Conservation (phyloP, 768 basidiomycete genomes). For the Hypholoma sublateritium region DNA sequence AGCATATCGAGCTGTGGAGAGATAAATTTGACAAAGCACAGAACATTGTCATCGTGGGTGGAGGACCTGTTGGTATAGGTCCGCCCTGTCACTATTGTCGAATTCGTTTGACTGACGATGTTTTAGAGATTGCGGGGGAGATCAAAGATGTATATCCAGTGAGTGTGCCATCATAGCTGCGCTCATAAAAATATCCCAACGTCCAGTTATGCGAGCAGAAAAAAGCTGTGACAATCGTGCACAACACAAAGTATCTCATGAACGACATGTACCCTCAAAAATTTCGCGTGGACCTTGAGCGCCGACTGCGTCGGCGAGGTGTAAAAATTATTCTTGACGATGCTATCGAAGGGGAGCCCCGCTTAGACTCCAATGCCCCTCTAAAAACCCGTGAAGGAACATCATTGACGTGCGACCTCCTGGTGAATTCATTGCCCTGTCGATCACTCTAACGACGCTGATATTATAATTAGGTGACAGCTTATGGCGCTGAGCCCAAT, state of each 20-base stretch:
- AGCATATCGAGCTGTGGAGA: slow-evolving; percentile 21
- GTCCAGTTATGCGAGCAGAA: slow-evolving; percentile 28
- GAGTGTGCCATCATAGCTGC: neutral
- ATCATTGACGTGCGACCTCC: slow-evolving; percentile 18
- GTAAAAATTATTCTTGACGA: slow-evolving; percentile 53
- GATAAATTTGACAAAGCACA: slow-evolving; percentile 21
- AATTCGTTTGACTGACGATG: slow-evolving; percentile 1
- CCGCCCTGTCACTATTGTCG: neutral
- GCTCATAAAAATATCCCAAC: slow-evolving; percentile 4
- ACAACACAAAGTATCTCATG: slow-evolving; percentile 45
- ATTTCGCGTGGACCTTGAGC: slow-evolving; percentile 44
- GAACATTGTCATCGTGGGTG: slow-evolving; percentile 25
- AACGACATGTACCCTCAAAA: slow-evolving; percentile 50
- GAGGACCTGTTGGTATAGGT: slow-evolving; percentile 29
- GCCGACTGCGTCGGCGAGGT: slow-evolving; percentile 37
- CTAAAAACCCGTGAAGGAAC: slow-evolving; percentile 25
- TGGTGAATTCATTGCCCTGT: slow-evolving; percentile 10
- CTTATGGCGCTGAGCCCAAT: slow-evolving; percentile 39
- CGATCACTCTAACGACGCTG: neutral
- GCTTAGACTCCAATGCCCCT: neutral
- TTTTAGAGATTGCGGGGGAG: slow-evolving; percentile 24
- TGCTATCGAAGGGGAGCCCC: slow-evolving; percentile 35
- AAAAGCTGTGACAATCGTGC: slow-evolving; percentile 57
- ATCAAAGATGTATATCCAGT: slow-evolving; percentile 26
- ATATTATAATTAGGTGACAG: slow-evolving; percentile 21